Evolutionary conservation across 2,329 filamentous ascomycete genomes (phyloP).

Genomic region (Talaromyces amestolkiae): DNA sequence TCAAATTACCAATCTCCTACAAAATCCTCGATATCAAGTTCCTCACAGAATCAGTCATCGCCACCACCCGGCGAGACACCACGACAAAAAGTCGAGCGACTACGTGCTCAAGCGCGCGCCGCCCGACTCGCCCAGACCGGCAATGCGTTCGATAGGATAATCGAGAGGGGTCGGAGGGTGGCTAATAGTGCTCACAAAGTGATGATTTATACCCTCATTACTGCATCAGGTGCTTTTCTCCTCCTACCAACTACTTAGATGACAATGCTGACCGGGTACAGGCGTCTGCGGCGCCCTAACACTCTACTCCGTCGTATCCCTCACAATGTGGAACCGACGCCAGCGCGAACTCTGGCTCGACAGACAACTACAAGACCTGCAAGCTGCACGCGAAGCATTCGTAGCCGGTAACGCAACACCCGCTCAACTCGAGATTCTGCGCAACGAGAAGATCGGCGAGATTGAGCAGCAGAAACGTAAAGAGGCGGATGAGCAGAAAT

Average conservation of each 20-base stretch:
- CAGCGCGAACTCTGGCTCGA: constrained; percentile 63
- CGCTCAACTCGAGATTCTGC: constrained; percentile 45
- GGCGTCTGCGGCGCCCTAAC: constrained; percentile 61
- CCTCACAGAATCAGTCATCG: constrained; percentile 18
- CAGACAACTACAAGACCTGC: constrained; percentile 42
- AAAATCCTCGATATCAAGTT: background rate
- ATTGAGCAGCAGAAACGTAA: constrained; percentile 41
- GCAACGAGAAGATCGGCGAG: constrained; percentile 46
- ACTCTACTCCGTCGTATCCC: constrained; percentile 63
- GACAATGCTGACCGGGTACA: constrained; percentile 24
- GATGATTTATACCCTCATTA: constrained; percentile 60
- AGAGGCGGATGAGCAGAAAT: constrained; percentile 39
- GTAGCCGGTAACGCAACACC: constrained; percentile 39
- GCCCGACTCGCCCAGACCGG: constrained; percentile 61
- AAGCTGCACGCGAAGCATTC: constrained; percentile 43
- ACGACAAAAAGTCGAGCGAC: constrained; percentile 65
- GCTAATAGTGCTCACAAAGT: constrained; percentile 62
- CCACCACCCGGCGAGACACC: constrained; percentile 54
- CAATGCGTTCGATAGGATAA: constrained; percentile 54
- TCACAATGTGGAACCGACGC: constrained; percentile 66
- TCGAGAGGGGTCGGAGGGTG: constrained; percentile 53
- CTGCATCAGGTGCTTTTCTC: constrained; percentile 54
- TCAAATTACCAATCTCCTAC: background rate
- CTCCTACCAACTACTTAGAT: background rate
- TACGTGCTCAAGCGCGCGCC: constrained; percentile 67